Evolutionary conservation across 1,139 yeast species (phyloP).

Genomic region (Lodderomyces parapsilosis): DNA sequence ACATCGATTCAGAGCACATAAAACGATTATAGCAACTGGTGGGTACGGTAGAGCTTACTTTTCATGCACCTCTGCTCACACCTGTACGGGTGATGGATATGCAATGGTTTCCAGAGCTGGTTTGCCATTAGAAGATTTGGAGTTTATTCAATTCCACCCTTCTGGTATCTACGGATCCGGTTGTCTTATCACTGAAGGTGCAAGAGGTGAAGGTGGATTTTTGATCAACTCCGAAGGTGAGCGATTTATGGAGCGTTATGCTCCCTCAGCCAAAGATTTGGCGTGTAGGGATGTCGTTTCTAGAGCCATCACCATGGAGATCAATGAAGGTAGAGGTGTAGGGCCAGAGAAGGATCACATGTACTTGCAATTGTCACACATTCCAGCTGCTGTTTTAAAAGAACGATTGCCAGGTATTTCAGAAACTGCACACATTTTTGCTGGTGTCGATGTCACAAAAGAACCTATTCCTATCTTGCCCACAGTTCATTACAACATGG

Average conservation of each 20-base stretch:
- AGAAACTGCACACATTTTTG: conserved; percentile 96
- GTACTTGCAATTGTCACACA: conserved; percentile 87
- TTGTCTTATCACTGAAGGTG: conserved; percentile 97
- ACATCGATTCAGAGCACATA: conserved; percentile 96
- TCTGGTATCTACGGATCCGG: conserved; percentile 99
- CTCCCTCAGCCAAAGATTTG: conserved; percentile 96
- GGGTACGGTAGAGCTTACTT: conserved; percentile 98
- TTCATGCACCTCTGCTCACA: conserved; percentile 98
- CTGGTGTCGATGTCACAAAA: conserved; percentile 98
- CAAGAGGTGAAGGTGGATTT: conserved; percentile 99
- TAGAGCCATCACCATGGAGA: conserved; percentile 96
- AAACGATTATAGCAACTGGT: conserved; percentile 96
- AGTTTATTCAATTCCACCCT: conserved; percentile 98
- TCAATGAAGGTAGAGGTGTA: conserved; percentile 98
- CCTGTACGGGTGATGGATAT: conserved; percentile 98
- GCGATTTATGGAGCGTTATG: conserved; percentile 99
- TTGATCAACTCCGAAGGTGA: conserved; percentile 96
- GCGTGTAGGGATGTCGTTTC: conserved; percentile 99
- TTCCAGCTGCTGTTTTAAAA: conserved; percentile 86
- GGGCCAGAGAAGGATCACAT: conserved; percentile 95
- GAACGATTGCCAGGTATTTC: conserved; percentile 99
- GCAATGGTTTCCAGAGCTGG: conserved; percentile 99
- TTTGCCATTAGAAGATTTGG: conserved; percentile 93
- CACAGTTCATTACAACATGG: conserved; percentile 99
- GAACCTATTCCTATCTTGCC: conserved; percentile 98